Base-by-base conservation (phyloP, 176 grass and related monocot species). In the Triticum turgidum region DNA sequence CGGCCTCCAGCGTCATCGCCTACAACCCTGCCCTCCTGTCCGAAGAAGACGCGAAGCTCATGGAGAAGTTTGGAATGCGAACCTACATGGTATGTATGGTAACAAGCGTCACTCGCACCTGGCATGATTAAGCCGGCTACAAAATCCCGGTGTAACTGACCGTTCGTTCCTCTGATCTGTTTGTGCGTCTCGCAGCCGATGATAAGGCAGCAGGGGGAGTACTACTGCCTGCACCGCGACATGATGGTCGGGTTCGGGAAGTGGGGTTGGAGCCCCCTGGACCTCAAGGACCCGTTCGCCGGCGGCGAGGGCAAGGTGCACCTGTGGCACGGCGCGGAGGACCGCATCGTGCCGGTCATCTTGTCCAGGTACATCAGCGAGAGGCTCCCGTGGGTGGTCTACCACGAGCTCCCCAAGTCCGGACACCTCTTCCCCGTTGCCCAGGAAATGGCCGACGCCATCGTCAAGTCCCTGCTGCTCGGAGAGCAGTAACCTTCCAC, bases 281-380 rank as follows among this genome's bases (percentile, higher is more conserved):
- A 93, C 8, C 89, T 98, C 17, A 39, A 91, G 61, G 77, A 93
- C 77, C 96, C 91, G 27, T 95, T 98, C 79, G 89, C 91, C 14
- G 62, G 30, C 34, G 83, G 77, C 0, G 70, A 95, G 11, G 93
- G 86, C 30, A 84, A 80, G 67, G 83, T 98, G 81, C 96, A 95
- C 63, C 65, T 98, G 80, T 95, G 96, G 96, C 96, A 98, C 38
- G 96, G 93, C 22, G 74, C 86, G 4, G 78, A 92, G 80, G 96
- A 98, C 32, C 51, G 42, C 29, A 82, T 92, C 56, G 89, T 95
- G 78, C 93, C 93, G 7, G 80, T 89, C 42, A 83, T 18, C 69
- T 8, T 92, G 87, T 95, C 96, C 2, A 77, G 86, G 47, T 90
- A 92, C 86, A 86, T 98, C 80, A 76, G 54, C 11, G 54, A 92